These are phyloP conservation scores for Coemansia javaensis DNA, from an alignment of 192 early-diverging fungal genomes.

Conservation along the genomic window DNA sequence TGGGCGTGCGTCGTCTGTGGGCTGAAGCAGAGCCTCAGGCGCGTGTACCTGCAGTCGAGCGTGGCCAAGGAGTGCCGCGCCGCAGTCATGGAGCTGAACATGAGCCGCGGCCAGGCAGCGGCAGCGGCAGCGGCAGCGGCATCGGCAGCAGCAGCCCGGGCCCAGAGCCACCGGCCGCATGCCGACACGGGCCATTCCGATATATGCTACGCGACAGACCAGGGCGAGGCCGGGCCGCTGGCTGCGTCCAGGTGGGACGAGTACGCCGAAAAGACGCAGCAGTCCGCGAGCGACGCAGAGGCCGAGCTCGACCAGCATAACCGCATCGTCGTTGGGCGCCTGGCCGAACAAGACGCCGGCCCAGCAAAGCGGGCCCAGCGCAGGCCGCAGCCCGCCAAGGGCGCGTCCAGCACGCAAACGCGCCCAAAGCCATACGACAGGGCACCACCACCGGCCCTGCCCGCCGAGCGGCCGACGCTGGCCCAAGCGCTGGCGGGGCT, in stretches of 20 bases:
- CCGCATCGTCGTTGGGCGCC: slow-evolving; percentile 9
- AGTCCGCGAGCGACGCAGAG: background rate
- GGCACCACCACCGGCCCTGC: too few relatives aligned
- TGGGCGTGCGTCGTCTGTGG: slow-evolving; percentile 51
- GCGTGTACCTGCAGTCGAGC: slow-evolving; percentile 39
- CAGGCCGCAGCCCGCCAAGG: background rate
- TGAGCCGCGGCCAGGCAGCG: slow-evolving; percentile 23
- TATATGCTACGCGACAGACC: too few relatives aligned
- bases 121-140: background rate
- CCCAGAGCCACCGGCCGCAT: too few relatives aligned
- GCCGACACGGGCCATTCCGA: too few relatives aligned
- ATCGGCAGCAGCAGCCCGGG: background rate
- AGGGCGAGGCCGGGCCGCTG: too few relatives aligned
- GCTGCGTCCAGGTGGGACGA: slow-evolving; percentile 22
- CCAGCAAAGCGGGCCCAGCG: background rate
- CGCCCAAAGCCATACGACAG: too few relatives aligned
- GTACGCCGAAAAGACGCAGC: slow-evolving; percentile 1
- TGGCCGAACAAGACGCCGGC: background rate
- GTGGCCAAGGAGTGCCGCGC: slow-evolving; percentile 38
- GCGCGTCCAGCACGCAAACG: too few relatives aligned
- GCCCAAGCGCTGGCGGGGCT: too few relatives aligned
- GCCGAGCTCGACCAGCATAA: slow-evolving; percentile 8
- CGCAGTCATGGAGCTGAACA: slow-evolving; percentile 44
- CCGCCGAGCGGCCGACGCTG: too few relatives aligned
- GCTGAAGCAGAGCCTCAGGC: slow-evolving; percentile 38